Evolutionary conservation across 164 flowering plant species (phyloP).

Genomic region (Warburgia ugandensis): DNA sequence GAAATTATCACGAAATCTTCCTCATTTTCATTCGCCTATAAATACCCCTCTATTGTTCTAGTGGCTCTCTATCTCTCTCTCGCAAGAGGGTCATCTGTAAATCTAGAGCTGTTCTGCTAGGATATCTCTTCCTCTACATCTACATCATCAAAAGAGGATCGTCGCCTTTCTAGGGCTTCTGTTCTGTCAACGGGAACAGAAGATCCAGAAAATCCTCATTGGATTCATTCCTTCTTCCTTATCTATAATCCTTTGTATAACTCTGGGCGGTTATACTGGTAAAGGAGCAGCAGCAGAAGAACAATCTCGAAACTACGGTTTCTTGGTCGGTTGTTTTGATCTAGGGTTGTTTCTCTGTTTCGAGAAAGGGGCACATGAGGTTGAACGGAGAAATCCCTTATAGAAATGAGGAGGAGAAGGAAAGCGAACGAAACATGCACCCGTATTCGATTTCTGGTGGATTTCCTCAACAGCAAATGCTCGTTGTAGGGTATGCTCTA

Average conservation of each 20-base stretch:
- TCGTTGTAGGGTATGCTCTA: slow-evolving; percentile 63
- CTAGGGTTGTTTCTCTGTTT: background rate
- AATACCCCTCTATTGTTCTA: too few species aligned
- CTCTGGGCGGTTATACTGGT: too few species aligned
- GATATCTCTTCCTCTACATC: too few species aligned
- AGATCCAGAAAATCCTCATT: background rate
- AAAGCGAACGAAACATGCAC: slow-evolving; percentile 11
- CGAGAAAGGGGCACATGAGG: slow-evolving; percentile 27
- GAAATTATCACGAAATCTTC: too few species aligned
- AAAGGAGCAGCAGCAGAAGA: background rate
- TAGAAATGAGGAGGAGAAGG: slow-evolving; percentile 18
- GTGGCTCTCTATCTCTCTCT: too few species aligned
- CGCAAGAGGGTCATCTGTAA: too few species aligned
- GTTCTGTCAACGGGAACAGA: too few species aligned
- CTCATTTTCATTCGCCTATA: too few species aligned
- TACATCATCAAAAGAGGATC: too few species aligned
- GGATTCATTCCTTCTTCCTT: background rate
- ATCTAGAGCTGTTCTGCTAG: too few species aligned
- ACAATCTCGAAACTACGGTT: background rate
- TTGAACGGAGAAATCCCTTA: slow-evolving; percentile 26
- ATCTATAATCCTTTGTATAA: background rate
- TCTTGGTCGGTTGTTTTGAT: background rate
- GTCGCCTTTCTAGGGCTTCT: too few species aligned
- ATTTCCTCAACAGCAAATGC: slow-evolving; percentile 18
- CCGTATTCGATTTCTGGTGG: slow-evolving; percentile 13